These are phyloP conservation scores for Zygotorulaspora chibaensis DNA, from an alignment of 805 yeast species.

Conservation along the genomic window DNA sequence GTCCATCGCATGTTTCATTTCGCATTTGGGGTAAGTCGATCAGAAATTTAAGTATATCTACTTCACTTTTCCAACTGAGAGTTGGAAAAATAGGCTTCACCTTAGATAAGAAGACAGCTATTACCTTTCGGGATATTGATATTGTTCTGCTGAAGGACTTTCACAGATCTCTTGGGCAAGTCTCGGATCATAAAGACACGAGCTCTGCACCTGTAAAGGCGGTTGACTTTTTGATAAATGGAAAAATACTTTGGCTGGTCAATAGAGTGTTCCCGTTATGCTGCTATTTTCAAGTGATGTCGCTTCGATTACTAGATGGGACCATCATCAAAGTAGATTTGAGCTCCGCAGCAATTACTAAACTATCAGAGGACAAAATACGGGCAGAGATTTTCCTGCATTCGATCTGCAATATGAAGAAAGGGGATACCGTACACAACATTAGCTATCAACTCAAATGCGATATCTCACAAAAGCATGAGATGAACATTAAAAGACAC, in stretches of 20 bases:
- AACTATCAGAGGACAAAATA: slow-evolving; percentile 14
- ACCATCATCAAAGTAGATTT: slow-evolving; percentile 13
- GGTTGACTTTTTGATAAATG: slow-evolving; percentile 12
- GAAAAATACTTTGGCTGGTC: slow-evolving; percentile 9
- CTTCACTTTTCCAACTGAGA: slow-evolving; percentile 11
- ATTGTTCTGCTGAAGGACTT: slow-evolving; percentile 7
- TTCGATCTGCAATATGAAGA: slow-evolving; percentile 13
- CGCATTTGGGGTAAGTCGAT: slow-evolving; percentile 21
- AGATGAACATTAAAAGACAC: slow-evolving; percentile 1
- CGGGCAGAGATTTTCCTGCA: slow-evolving; percentile 21
- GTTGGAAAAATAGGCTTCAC: slow-evolving; percentile 19
- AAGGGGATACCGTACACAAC: slow-evolving; percentile 19
- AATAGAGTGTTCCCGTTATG: slow-evolving; percentile 16
- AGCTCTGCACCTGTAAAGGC: slow-evolving; percentile 3
- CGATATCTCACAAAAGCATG: slow-evolving; percentile 6
- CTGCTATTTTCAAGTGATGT: slow-evolving; percentile 12
- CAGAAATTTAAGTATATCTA: slow-evolving; percentile 11
- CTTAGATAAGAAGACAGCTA: slow-evolving; percentile 20
- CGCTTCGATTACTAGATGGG: slow-evolving; percentile 10
- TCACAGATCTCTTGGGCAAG: not conserved
- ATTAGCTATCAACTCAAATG: slow-evolving; percentile 17
- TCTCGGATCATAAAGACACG: not conserved
- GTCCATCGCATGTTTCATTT: slow-evolving; percentile 14
- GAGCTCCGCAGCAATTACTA: slow-evolving; percentile 18
- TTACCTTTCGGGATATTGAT: slow-evolving; percentile 19